Base-by-base conservation (phyloP, 169 alveolate species). In the Babesia divergens region DNA sequence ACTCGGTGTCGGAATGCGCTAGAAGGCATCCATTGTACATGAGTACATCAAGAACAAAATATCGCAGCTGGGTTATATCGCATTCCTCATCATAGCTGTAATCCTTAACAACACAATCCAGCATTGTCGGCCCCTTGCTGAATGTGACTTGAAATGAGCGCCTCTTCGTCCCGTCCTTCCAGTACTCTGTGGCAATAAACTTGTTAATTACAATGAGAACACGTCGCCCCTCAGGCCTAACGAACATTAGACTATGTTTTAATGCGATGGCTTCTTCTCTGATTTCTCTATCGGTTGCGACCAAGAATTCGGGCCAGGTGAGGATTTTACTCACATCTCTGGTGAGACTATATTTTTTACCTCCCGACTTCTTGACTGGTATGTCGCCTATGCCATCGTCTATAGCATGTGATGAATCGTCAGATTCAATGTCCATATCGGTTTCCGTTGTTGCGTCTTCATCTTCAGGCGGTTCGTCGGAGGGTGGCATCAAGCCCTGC, bases 141-240 rank as follows among this genome's bases (percentile, higher is more conserved):
- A 79, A 68, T n/a, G 53, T 42, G 14, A 52, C 71, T 34, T 49
- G 67, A 37, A 79, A 79, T 3, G 28, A 20, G 34, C 35, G 40
- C 37, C 67, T 26, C 16, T 22, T 20, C 7, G 18, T 31, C 9
- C 82, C 82, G 8, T 44, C 46, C 51, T 40, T 79, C 20, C 64
- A 18, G 31, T 59, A 69, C 18, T 20, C 87, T 18, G 65, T 68
- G 22, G 76, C 87, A 35, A 29, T 24, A 32, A 37, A 31, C 51
- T 79, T 79, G 51, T 68, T 47, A 2, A 79, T 53, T 29, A 22
- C 22, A 11, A 79, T 43, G 29, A 79, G 60, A 3, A 66, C 82
- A 26, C 87, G 65, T 13, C 28, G 51, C 18, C 87, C 87, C 22
- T 68, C 82, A 0, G 87, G 87, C 7, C 87, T 31, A 0, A 68